phyloP scores from a whole-genome alignment of 2,329 filamentous ascomycete genomes.

The Xenosphaeropsis pyriputrescens region DNA sequence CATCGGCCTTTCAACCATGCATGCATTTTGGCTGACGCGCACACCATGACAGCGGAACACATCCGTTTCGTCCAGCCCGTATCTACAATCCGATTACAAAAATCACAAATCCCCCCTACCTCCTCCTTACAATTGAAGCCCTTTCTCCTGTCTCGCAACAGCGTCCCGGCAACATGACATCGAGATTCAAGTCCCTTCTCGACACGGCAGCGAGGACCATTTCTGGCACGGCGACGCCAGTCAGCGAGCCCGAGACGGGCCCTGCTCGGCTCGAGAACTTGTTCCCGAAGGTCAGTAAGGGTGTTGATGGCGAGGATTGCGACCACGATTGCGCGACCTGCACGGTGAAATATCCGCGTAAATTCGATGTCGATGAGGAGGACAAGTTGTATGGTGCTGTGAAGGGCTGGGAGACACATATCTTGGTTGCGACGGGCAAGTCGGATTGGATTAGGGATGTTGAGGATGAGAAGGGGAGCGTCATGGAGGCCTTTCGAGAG shows the following conservation, averaged over 20 bases:
- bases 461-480: conserved; percentile 70
- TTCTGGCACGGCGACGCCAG: conserved; percentile 10
- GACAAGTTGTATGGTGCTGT: conserved; percentile 76
- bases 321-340: conserved; percentile 76
- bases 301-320: conserved; percentile 77
- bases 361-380: conserved; percentile 58
- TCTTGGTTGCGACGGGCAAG: conserved; percentile 91
- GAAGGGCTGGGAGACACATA: conserved; percentile 76
- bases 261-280: conserved; percentile 24
- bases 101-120: too few species aligned
- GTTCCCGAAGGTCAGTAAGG: conserved; percentile 62
- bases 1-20: too few species aligned
- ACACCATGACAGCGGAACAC: too few species aligned
- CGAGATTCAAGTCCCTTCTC: conserved; percentile 7
- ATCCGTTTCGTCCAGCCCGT: too few species aligned
- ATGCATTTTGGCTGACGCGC: too few species aligned
- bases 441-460: conserved; percentile 88
- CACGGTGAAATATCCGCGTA: conserved; percentile 58
- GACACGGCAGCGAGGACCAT: conserved; percentile 11
- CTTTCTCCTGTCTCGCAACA: background rate
- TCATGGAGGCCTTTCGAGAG: conserved; percentile 62
- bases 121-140: too few species aligned
- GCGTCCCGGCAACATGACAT: background rate
- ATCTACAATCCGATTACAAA: too few species aligned
- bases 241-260: conserved; percentile 10